Percentiles rank a stretch among this genome's conserved stretches.
Evolutionary conservation across 1,284 basidiomycete species (phyloP).

Genomic region (Ceratobasidium sp.): DNA sequence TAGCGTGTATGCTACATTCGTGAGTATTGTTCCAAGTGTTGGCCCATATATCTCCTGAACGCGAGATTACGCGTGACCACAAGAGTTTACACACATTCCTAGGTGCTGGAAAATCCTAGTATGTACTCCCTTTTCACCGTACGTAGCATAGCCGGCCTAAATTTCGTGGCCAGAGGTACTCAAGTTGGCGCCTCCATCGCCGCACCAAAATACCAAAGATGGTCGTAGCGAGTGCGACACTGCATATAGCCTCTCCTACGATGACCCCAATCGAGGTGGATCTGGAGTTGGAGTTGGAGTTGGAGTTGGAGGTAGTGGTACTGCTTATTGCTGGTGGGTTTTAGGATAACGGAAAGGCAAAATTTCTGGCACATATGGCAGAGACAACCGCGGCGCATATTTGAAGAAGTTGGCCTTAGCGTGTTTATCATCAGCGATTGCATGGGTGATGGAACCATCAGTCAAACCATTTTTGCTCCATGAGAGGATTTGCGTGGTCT

Average conservation of each 20-base stretch:
- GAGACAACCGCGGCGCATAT: not conserved
- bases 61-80: no score
- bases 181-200: not conserved
- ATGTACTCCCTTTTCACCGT: no score
- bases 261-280: not conserved
- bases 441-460: slow-evolving; percentile 12
- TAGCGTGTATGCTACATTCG: no score
- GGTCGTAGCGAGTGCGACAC: not conserved
- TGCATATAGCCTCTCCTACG: not conserved
- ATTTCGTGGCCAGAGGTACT: no score
- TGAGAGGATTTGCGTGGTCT: not conserved
- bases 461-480: slow-evolving; percentile 12
- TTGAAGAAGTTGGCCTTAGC: slow-evolving; percentile 25
- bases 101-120: no score
- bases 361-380: not conserved
- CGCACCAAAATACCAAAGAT: not conserved
- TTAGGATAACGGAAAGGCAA: not conserved
- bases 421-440: not conserved
- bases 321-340: not conserved
- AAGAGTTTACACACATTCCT: no score
- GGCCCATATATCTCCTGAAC: no score
- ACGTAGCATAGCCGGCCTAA: no score
- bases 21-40: no score
- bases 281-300: no score
- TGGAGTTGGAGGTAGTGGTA: not conserved